Percentiles rank a stretch among this genome's conserved stretches.
These are phyloP conservation scores for Lumnitzera racemosa DNA, from an alignment of 345 rosid species.

Conservation along the genomic window DNA sequence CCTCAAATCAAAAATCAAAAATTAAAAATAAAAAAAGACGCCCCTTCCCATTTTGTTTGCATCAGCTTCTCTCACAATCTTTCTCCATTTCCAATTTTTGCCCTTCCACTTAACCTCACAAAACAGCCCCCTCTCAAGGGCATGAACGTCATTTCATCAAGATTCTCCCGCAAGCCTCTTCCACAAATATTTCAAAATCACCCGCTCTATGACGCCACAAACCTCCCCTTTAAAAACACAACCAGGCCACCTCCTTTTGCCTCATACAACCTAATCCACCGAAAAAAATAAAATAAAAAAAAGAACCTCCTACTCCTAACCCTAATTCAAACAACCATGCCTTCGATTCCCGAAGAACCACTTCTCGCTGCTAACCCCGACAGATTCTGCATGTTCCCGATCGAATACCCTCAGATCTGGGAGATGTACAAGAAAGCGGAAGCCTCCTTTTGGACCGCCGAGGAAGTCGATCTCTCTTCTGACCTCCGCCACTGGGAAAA, in stretches of 20 bases:
- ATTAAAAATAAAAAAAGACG: too few species aligned
- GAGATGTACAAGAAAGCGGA: slow-evolving; percentile 98
- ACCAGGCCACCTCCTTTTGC: too few species aligned
- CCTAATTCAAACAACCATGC: slow-evolving; percentile 32
- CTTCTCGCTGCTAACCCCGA: slow-evolving; percentile 64
- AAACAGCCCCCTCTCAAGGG: not conserved
- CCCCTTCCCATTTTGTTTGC: too few species aligned
- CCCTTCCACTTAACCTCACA: not conserved
- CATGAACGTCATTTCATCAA: not conserved
- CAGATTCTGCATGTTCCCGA: slow-evolving; percentile 94
- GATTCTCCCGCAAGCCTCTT: slow-evolving; percentile 23
- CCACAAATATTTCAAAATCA: slow-evolving; percentile 12
- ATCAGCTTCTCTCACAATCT: too few species aligned
- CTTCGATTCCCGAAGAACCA: slow-evolving; percentile 80
- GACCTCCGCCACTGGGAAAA: slow-evolving; percentile 73
- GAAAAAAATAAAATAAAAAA: too few species aligned
- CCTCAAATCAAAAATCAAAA: too few species aligned
- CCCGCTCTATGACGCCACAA: not conserved
- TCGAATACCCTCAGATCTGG: slow-evolving; percentile 86
- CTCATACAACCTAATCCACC: too few species aligned
- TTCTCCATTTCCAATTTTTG: too few species aligned
- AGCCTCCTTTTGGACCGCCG: slow-evolving; percentile 98
- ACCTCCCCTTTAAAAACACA: not conserved
- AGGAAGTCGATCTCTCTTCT: slow-evolving; percentile 87
- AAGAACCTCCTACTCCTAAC: too few species aligned